Percentiles rank a stretch among this genome's conserved stretches.
These are phyloP conservation scores for Podaxis mareebaensis DNA, from an alignment of 768 basidiomycete species.

Conservation along the genomic window DNA sequence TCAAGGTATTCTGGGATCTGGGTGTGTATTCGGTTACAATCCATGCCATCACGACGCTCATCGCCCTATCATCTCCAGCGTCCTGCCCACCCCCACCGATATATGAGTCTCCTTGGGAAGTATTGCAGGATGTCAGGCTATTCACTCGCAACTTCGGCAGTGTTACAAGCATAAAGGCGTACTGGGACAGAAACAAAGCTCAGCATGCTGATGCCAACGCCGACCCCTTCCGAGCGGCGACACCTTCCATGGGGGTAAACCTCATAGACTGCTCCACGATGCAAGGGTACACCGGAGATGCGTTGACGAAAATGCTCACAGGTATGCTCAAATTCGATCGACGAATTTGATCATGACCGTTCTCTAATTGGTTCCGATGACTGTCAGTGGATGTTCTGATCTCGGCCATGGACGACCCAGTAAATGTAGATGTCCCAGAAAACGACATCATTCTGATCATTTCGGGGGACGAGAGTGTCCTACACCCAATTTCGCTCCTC, in stretches of 20 bases:
- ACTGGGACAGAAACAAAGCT: constrained; percentile 9
- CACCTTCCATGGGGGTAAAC: constrained; percentile 9
- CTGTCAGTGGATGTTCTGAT: constrained; percentile 5
- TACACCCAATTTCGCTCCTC: constrained; percentile 1
- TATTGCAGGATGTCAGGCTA: constrained; percentile 5
- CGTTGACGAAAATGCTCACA: constrained; percentile 2
- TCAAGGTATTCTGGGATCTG: constrained; percentile 19
- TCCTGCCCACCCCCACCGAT: constrained; percentile 9
- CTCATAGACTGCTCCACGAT: constrained; percentile 8
- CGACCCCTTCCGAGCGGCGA: not conserved
- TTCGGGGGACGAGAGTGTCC: constrained; percentile 1
- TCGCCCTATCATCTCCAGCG: not conserved
- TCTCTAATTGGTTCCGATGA: not conserved
- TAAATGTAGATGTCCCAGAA: not conserved
- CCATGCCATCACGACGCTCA: not conserved
- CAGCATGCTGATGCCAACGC: not conserved
- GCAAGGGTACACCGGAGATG: constrained; percentile 1
- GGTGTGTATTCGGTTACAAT: not conserved
- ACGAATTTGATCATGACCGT: not conserved
- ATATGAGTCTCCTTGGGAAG: constrained; percentile 11
- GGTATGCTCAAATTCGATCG: not conserved
- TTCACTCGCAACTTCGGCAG: constrained; percentile 6
- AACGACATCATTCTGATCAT: constrained; percentile 1
- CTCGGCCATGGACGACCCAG: constrained; percentile 6
- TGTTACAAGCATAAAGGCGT: constrained; percentile 16